These are phyloP conservation scores for Penicillium tannophilum DNA, from an alignment of 495 filamentous ascomycete species.

Conservation along the genomic window DNA sequence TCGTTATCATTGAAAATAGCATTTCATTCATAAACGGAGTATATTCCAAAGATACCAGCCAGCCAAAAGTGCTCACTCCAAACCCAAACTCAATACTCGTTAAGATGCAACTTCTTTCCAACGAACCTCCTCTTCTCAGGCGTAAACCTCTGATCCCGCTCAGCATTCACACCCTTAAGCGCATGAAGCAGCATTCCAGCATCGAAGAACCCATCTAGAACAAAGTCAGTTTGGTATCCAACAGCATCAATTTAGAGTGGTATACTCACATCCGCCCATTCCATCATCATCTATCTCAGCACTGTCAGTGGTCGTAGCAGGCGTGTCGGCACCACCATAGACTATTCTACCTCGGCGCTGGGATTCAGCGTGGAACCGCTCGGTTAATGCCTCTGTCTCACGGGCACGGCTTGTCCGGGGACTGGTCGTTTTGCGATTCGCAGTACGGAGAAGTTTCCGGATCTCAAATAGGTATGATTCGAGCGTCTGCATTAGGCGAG, in stretches of 20 bases:
- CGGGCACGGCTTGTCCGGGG: constrained; percentile 62
- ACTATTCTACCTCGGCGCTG: constrained; percentile 49
- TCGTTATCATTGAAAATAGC: neutral
- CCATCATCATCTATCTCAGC: constrained; percentile 83
- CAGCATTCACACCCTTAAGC: constrained; percentile 64
- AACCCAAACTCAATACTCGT: constrained; percentile 60
- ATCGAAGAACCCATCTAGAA: constrained; percentile 90
- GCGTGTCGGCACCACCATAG: constrained; percentile 51
- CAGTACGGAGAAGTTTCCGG: constrained; percentile 73
- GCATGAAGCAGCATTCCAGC: constrained; percentile 90
- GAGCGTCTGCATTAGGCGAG: constrained; percentile 83
- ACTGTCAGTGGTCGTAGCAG: constrained; percentile 61
- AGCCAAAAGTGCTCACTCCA: neutral
- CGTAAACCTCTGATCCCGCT: constrained; percentile 50
- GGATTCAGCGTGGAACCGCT: constrained; percentile 42
- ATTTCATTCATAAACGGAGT: neutral
- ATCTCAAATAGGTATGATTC: constrained; percentile 91
- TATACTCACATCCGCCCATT: constrained; percentile 83
- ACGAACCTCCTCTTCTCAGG: constrained; percentile 62
- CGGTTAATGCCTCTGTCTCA: constrained; percentile 63
- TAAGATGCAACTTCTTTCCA: constrained; percentile 76
- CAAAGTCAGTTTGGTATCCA: constrained; percentile 2
- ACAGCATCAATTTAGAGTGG: constrained; percentile 10
- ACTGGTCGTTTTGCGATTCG: constrained; percentile 56
- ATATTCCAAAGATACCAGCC: neutral